phyloP scores from a whole-genome alignment of 148 eudicot species.

The Agrostemma githago region DNA sequence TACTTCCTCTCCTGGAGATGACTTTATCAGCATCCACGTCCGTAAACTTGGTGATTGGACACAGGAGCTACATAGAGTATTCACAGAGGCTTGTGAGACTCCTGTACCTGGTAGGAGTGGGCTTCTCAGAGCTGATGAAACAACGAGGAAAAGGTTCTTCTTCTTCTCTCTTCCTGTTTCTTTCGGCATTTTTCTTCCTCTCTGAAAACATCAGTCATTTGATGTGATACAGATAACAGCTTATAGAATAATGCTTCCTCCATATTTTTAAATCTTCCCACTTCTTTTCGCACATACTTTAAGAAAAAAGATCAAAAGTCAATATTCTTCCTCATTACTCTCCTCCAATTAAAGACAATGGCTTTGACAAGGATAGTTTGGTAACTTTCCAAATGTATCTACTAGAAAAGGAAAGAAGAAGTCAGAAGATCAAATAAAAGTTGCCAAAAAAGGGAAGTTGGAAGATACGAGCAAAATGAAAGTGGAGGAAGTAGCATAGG shows the following conservation, averaged over 20 bases:
- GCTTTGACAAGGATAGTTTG: no score
- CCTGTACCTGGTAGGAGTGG: conserved; percentile 82
- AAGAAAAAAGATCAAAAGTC: no score
- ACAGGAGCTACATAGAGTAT: conserved; percentile 66
- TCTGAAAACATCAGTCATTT: not conserved
- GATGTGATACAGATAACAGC: not conserved
- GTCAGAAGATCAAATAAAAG: no score
- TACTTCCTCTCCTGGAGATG: conserved; percentile 96
- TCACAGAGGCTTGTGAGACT: conserved; percentile 65
- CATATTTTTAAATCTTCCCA: no score
- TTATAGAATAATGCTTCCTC: not conserved
- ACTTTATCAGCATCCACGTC: conserved; percentile 86
- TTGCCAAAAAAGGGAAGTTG: no score
- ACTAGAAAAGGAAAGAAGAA: no score
- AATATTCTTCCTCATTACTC: no score
- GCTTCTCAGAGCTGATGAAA: conserved; percentile 85
- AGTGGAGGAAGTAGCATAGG: no score
- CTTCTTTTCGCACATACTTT: no score
- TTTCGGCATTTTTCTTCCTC: not conserved
- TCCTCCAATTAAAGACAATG: no score
- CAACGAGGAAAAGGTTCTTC: conserved; percentile 59
- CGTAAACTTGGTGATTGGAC: conserved; percentile 97
- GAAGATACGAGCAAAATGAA: no score
- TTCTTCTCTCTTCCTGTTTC: not conserved
- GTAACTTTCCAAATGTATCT: no score